A percentile compares a stretch with the other conserved stretches of the same genome.
phyloP scores from a whole-genome alignment of 2,329 filamentous ascomycete species.

The Claviceps paspali region DNA sequence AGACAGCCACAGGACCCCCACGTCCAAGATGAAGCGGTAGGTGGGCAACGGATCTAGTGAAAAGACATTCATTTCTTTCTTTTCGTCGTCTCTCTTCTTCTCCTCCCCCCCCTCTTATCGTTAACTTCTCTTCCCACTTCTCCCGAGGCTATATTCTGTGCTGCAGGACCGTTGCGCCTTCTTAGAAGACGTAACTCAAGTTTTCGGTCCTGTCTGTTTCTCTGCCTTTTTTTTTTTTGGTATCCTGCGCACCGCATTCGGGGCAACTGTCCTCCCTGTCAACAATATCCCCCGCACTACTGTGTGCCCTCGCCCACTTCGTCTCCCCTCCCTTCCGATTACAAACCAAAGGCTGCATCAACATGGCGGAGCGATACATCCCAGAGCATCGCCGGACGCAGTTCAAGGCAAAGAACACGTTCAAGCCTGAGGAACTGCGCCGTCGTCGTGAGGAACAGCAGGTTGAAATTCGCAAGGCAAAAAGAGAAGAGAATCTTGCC shows the following conservation, averaged over 20 bases:
- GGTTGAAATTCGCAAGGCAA: slow-evolving; percentile 96
- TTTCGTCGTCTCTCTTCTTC: slow-evolving; percentile 7
- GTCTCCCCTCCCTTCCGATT: not conserved
- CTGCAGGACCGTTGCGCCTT: slow-evolving; percentile 2
- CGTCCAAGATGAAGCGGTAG: slow-evolving; percentile 3
- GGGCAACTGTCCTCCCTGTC: slow-evolving; percentile 3
- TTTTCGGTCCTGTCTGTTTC: not conserved
- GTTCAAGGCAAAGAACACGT: slow-evolving; percentile 98
- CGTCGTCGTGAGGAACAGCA: slow-evolving; percentile 98
- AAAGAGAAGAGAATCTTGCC: slow-evolving; percentile 96
- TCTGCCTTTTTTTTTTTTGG: not conserved
- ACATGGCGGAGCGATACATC: slow-evolving; percentile 97
- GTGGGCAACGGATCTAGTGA: slow-evolving; percentile 8
- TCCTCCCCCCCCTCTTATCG: slow-evolving; percentile 1
- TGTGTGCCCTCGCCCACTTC: slow-evolving; percentile 4
- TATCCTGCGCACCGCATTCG: not conserved
- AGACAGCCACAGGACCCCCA: not conserved
- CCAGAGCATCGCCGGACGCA: slow-evolving; percentile 97
- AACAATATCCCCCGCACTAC: slow-evolving; percentile 5
- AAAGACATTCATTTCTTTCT: slow-evolving; percentile 7
- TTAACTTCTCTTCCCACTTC: slow-evolving; percentile 1
- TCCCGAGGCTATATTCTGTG: slow-evolving; percentile 3
- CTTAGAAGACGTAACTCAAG: slow-evolving; percentile 1
- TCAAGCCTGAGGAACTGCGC: slow-evolving; percentile 97
- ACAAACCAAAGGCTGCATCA: slow-evolving; percentile 16